Evolutionary conservation across 129 eudicot species (phyloP), one percentile per base, ranked within the genome.

Genomic region (Helianthus annuus): DNA sequence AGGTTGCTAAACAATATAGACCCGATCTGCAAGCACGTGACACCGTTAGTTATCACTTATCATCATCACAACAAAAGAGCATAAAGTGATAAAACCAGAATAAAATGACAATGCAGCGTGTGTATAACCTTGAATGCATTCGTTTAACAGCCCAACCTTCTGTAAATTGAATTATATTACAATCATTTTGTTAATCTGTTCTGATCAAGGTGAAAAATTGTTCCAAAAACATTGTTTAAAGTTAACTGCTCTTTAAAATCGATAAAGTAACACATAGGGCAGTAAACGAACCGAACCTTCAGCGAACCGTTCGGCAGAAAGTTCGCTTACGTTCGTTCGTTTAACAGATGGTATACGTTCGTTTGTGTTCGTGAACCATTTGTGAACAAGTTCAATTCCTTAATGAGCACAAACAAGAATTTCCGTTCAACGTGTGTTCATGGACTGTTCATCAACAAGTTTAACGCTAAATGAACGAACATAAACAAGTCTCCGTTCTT

Each of bases 1-100:
- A 51, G 17, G 36, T 34, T 44, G 5, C 39, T 60, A 39, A 66
- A 68, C 39, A 19, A 57, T 49, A 63, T 57, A 14, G 53, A 71
- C 51, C 73, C 82, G 76, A 17, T 77, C 64, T 49, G 16, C 66
- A 52, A 51, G 40, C 66, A 71, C 36, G 38, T 15, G 1, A 64
- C 40, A 70, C 40, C 32, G 65, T 52, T 29, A 69, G 69, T 40
- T 22, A 60, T 68, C 70, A 34, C 36, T 61, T 32, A 76, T 42
- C 71, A 60, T 68, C 70, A 58, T 22, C 42, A 38, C 6, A 52
- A 15, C n/a, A 4, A 66, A 75, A 36, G 10, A 65, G 45, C n/a
- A n/a, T 6, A 40, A 32, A 32, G 36, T 32, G 36, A 32, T 32
- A 32, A 71, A 59, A 72, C 68, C 17, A 48, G 34, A 65, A 13